Percentiles rank a stretch among this genome's conserved stretches.
Evolutionary conservation across 305 asterid species (phyloP).

Genomic region (Fraxinus sp.): DNA sequence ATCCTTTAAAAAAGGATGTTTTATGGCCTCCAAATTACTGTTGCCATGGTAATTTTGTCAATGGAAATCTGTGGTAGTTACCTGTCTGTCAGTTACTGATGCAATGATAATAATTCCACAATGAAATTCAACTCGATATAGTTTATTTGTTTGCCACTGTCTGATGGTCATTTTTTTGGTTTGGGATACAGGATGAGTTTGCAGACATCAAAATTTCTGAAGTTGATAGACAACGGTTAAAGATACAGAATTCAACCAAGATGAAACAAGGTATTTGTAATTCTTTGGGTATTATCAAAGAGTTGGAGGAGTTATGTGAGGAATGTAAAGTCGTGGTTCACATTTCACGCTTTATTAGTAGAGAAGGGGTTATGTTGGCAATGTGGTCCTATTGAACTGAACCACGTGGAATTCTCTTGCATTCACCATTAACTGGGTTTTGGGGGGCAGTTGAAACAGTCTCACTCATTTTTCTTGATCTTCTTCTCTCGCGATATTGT

Average conservation of each 20-base stretch:
- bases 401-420: background rate
- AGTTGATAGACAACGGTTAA: conserved; percentile 49
- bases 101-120: background rate
- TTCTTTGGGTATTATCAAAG: background rate
- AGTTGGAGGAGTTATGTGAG: background rate
- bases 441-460: background rate
- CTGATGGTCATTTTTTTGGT: conserved; percentile 6
- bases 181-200: conserved; percentile 46
- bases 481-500: background rate
- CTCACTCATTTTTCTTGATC: background rate
- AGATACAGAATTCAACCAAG: conserved; percentile 39
- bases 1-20: background rate
- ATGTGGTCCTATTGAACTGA: background rate
- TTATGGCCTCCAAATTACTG: background rate
- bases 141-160: conserved; percentile 12
- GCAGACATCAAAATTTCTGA: conserved; percentile 44
- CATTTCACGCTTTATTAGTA: background rate
- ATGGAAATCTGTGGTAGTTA: background rate
- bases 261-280: conserved; percentile 45
- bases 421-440: background rate
- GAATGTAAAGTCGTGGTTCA: background rate
- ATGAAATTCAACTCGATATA: background rate
- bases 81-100: background rate
- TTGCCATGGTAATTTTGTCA: background rate
- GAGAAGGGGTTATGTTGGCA: background rate